Evolutionary conservation across 108 stramenopile genomes (phyloP).

Genomic region (Conticribra weissflogii): DNA sequence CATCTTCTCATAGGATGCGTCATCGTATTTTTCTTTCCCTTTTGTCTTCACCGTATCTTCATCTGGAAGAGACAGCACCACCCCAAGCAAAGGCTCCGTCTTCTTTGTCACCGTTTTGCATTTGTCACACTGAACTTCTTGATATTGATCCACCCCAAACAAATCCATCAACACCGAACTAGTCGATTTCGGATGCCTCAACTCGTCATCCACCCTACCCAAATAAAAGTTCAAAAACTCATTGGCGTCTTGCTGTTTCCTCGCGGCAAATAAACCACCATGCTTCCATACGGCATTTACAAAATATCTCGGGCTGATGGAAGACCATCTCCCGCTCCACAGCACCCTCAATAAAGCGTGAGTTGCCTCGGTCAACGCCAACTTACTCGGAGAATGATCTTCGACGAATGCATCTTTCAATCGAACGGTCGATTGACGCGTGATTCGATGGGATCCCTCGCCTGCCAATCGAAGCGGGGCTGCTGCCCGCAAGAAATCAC

Average conservation of each 20-base stretch:
- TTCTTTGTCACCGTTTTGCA: constrained; percentile 43
- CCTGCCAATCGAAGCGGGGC: constrained; percentile 43
- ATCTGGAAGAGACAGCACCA: constrained; percentile 45
- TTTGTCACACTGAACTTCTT: constrained; percentile 48
- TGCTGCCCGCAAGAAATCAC: constrained; percentile 36
- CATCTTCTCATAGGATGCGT: background rate
- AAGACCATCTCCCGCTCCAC: constrained; percentile 50
- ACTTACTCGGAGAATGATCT: constrained; percentile 37
- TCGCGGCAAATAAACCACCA: constrained; percentile 58
- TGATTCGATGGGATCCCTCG: constrained; percentile 25
- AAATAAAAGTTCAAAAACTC: constrained; percentile 70
- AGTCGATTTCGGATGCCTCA: constrained; percentile 33
- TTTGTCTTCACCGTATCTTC: background rate
- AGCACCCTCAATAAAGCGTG: constrained; percentile 50
- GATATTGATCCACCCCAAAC: constrained; percentile 51
- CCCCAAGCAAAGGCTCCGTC: constrained; percentile 49
- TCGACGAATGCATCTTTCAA: constrained; percentile 37
- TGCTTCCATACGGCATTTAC: constrained; percentile 61
- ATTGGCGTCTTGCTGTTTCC: constrained; percentile 78
- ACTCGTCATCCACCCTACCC: constrained; percentile 48
- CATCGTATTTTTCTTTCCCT: background rate
- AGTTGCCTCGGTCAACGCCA: constrained; percentile 52
- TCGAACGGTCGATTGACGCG: constrained; percentile 38
- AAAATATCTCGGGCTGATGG: constrained; percentile 44
- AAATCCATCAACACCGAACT: constrained; percentile 52